Conservation (phyloP, 306 rosid species). For the Trifolium dubium region DNA sequence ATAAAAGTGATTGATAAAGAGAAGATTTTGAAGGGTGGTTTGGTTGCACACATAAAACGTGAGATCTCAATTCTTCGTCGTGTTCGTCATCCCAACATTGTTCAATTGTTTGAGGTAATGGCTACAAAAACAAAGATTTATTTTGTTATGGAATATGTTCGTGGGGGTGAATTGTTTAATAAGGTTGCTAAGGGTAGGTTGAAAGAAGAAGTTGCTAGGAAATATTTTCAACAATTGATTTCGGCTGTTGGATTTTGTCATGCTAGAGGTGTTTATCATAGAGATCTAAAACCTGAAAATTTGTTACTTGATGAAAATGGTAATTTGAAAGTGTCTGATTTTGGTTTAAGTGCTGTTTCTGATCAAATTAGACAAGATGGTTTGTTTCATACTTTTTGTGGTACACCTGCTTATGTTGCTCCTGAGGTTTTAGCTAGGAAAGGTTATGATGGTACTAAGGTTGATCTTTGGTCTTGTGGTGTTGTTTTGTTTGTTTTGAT, state of each 20-base stretch:
- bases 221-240: slow-evolving; percentile 82
- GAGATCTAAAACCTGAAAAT: slow-evolving; percentile 91
- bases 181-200: slow-evolving; percentile 90
- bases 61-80: slow-evolving; percentile 99
- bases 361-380: slow-evolving; percentile 93
- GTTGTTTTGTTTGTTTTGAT: slow-evolving; percentile 80
- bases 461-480: slow-evolving; percentile 96
- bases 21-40: slow-evolving; percentile 78
- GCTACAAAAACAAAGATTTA: slow-evolving; percentile 92
- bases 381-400: slow-evolving; percentile 89
- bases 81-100: slow-evolving; percentile 92
- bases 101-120: slow-evolving; percentile 92
- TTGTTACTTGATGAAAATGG: slow-evolving; percentile 78
- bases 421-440: slow-evolving; percentile 84
- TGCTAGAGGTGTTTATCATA: slow-evolving; percentile 84
- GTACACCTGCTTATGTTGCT: slow-evolving; percentile 95
- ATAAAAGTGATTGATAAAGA: slow-evolving; percentile 95
- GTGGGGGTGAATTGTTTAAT: slow-evolving; percentile 95
- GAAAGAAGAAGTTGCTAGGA: slow-evolving; percentile 77
- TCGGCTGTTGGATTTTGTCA: slow-evolving; percentile 91
- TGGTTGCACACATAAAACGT: slow-evolving; percentile 89
- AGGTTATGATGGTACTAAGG: slow-evolving; percentile 87
- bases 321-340: slow-evolving; percentile 83
- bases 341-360: slow-evolving; percentile 84
- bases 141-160: slow-evolving; percentile 91